phyloP scores from a whole-genome alignment of 305 asterid species.

The Fraxinus platypoda region DNA sequence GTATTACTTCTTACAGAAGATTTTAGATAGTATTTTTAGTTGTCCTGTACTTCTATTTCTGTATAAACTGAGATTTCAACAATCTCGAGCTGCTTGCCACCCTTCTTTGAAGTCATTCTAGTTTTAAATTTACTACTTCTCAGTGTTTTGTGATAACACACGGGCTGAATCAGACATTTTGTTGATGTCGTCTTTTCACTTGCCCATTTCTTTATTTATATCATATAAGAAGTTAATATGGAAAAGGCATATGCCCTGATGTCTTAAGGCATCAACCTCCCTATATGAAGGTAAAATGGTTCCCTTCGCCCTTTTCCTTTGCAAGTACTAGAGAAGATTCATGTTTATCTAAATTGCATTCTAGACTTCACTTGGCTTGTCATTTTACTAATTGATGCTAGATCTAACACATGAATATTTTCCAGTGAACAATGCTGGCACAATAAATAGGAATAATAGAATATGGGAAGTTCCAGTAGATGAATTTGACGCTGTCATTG shows the following conservation, averaged over 20 bases:
- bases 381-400: conserved; percentile 6
- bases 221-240: background rate
- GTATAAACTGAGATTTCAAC: background rate
- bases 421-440: conserved; percentile 82
- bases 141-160: background rate
- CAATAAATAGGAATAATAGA: conserved; percentile 77
- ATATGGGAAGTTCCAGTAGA: conserved; percentile 90
- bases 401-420: conserved; percentile 16
- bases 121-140: conserved; percentile 1
- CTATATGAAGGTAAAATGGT: background rate
- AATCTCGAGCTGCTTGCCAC: background rate
- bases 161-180: background rate
- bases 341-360: background rate
- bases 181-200: background rate
- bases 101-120: background rate
- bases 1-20: background rate
- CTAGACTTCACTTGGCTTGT: background rate
- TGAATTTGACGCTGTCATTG: conserved; percentile 85
- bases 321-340: background rate
- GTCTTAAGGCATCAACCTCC: background rate
- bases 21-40: background rate
- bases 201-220: background rate
- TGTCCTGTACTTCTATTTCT: background rate
- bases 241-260: background rate
- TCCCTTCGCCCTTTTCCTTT: background rate